Conservation (phyloP, 1,284 basidiomycete genomes). For the Flammula alnicola region DNA sequence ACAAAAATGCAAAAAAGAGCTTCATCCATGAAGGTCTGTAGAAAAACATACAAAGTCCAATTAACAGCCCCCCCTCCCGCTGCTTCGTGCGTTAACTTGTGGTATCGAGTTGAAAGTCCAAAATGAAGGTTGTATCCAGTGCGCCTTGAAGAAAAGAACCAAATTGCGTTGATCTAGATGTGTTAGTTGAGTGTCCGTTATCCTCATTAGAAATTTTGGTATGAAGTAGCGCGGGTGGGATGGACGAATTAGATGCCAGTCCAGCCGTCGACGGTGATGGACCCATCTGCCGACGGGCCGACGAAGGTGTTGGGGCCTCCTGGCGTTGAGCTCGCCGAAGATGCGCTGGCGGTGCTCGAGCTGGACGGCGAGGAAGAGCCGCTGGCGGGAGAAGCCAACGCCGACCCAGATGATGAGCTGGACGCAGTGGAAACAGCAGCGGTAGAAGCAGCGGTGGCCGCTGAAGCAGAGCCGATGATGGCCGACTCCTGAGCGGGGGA, state of each 20-base stretch:
- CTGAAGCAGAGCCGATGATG: conserved; percentile 43
- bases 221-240: no score
- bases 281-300: conserved; percentile 46
- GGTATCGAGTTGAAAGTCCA: no score
- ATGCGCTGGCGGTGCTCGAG: no score
- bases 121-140: no score
- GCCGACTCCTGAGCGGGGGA: conserved; percentile 50
- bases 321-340: conserved; percentile 10
- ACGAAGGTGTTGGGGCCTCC: conserved; percentile 42
- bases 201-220: no score
- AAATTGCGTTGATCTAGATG: conserved; percentile 9
- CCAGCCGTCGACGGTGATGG: conserved; percentile 46
- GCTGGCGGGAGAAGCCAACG: conserved; percentile 5
- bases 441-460: conserved; percentile 25
- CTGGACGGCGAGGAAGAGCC: no score
- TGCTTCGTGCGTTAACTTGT: no score
- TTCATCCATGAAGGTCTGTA: conserved; percentile 1
- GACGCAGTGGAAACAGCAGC: conserved; percentile 24
- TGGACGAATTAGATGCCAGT: no score
- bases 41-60: no score
- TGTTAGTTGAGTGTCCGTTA: neutral
- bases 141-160: no score
- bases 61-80: no score
- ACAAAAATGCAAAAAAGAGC: conserved; percentile 7
- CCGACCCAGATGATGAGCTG: conserved; percentile 17